A percentile compares a stretch with the other conserved stretches of the same genome.
Conservation (phyloP, 2,329 filamentous ascomycete species). For the Diplocarpon mali region DNA sequence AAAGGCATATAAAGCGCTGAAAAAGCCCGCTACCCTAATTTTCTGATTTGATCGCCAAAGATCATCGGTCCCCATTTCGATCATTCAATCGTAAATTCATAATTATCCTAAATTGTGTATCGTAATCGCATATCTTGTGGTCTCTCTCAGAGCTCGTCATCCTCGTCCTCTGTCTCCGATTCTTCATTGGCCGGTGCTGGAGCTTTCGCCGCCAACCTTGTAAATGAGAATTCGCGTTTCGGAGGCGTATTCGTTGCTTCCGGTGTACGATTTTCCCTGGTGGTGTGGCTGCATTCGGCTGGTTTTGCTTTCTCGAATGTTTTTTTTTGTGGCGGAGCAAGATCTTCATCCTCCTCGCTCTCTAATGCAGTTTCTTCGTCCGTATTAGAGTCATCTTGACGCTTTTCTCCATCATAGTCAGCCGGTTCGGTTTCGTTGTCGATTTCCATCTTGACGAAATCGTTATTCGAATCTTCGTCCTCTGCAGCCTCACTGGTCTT, state of each 20-base stretch:
- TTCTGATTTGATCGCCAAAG: no score
- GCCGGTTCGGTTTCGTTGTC: conserved; percentile 25
- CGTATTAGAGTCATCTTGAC: conserved; percentile 12
- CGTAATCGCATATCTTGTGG: not conserved
- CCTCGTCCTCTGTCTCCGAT: conserved; percentile 23
- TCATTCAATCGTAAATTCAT: not conserved
- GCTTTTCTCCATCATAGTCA: conserved; percentile 15
- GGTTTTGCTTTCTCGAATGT: conserved; percentile 4
- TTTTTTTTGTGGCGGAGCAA: conserved; percentile 4
- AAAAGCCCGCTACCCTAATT: no score
- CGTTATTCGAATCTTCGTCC: conserved; percentile 35
- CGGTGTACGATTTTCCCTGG: conserved; percentile 1
- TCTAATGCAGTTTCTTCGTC: conserved; percentile 18
- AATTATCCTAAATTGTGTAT: conserved; percentile 1
- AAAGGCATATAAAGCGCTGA: no score
- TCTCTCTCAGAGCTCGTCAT: conserved; percentile 21
- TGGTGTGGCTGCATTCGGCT: not conserved
- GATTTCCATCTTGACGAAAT: conserved; percentile 40
- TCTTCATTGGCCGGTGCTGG: conserved; percentile 5
- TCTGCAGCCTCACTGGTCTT: conserved; percentile 32
- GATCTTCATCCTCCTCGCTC: conserved; percentile 7
- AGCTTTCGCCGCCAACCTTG: conserved; percentile 7
- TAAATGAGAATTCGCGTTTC: conserved; percentile 16
- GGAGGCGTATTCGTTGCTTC: conserved; percentile 10
- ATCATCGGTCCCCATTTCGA: no score